These are phyloP conservation scores for Moricandia arvensis DNA, from an alignment of 345 rosid species.

Conservation along the genomic window DNA sequence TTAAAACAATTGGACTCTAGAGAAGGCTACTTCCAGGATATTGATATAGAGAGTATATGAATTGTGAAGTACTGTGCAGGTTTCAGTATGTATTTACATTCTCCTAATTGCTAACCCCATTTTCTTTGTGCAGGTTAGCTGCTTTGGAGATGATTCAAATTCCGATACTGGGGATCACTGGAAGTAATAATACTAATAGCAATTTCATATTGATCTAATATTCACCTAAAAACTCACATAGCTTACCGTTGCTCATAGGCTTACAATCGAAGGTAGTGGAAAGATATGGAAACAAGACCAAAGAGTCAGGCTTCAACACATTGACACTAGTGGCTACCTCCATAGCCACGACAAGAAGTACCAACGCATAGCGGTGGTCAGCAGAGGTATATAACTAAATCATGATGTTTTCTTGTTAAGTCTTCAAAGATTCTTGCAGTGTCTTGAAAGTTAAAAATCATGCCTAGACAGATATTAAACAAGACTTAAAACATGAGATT, in stretches of 20 bases:
- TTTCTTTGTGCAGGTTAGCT: constrained; percentile 65
- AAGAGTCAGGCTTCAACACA: constrained; percentile 84
- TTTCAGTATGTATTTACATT: not conserved
- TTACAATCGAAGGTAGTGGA: constrained; percentile 85
- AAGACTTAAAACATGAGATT: not conserved
- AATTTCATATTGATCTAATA: constrained; percentile 8
- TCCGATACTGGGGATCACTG: constrained; percentile 97
- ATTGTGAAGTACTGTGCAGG: not conserved
- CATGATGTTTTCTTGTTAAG: not conserved
- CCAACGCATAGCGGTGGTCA: constrained; percentile 98
- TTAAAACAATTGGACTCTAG: not conserved
- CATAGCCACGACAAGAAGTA: constrained; percentile 98
- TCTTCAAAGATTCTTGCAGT: not conserved
- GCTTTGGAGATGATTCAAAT: constrained; percentile 89
- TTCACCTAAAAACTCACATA: constrained; percentile 1
- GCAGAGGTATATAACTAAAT: constrained; percentile 69
- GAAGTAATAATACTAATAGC: constrained; percentile 54
- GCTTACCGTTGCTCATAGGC: constrained; percentile 45
- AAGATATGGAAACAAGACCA: constrained; percentile 97
- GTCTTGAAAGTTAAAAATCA: not conserved
- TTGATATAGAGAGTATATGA: not conserved
- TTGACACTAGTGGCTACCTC: constrained; percentile 90
- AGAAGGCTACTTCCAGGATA: not conserved
- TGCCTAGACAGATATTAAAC: not conserved
- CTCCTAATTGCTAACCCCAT: not conserved